Base-by-base conservation (phyloP, 257 asterid species). In the Jasminum sambac region DNA sequence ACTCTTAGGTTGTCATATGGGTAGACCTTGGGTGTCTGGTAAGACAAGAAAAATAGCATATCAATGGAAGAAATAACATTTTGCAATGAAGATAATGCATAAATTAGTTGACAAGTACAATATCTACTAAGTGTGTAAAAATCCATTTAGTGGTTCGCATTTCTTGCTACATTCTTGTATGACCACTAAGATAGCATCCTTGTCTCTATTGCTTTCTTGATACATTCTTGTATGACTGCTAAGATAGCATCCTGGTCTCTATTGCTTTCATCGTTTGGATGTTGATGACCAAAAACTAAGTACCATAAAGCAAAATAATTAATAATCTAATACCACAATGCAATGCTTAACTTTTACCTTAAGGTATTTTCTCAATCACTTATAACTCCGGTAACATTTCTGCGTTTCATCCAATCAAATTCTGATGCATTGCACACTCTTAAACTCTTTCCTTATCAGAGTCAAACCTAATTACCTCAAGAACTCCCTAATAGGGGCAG, bases 1-100 rank as follows among this genome's bases (percentile, higher is more conserved):
- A 77, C 88, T 79, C 87, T 84, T 60, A 92, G 73, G 83, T 92
- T 88, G 86, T 89, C 98, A 16, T 84, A 91, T 17, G 96, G 96
- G 73, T 68, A 89, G 57, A 91, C 89, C 82, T 86, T 89, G 2
- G 94, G 95, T 14, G 91, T 67, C 87, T 83, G 87, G 46, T 37
- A 66, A 25, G 46, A 60, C 69, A 16, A 38, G 14, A 62, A 50
- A 6, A 16, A 48, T 25, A 55, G 57, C 44, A 63, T 41, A 58
- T 0, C 40, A 66, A 14, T 14, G 26, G 5, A 46, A 16, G n/a
- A 48, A 50, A 19, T 30, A 30, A 5, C 17, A 50, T 11, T 50
- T 17, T 9, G 25, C 9, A n/a, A 50, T 50, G 59, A 50, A 17
- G 11, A 50, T 50, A 50, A 50, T 4, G 6, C 21, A 73, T 21